phyloP scores from a whole-genome alignment of 495 filamentous ascomycete genomes.

The Talaromyces thailandensis region DNA sequence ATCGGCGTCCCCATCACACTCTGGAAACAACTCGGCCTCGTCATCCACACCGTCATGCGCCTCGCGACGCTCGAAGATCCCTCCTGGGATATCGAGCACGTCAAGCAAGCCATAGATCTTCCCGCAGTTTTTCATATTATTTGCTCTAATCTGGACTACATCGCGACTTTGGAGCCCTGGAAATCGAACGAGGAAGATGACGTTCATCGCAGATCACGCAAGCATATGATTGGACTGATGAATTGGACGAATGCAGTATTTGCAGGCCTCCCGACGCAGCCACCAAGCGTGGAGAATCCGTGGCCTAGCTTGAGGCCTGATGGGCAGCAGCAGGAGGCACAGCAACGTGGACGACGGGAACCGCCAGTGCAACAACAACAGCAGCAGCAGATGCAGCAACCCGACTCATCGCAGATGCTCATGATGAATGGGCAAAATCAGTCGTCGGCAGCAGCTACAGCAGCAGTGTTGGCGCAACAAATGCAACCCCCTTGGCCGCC shows the following conservation, averaged over 20 bases:
- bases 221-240: not conserved
- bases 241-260: constrained; percentile 1
- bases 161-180: not conserved
- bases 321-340: not conserved
- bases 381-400: not conserved
- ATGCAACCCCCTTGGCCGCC: not conserved
- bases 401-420: not conserved
- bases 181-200: not conserved
- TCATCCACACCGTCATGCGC: constrained; percentile 15
- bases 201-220: not conserved
- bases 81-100: constrained; percentile 21
- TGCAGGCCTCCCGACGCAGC: not conserved
- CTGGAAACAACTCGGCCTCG: constrained; percentile 14
- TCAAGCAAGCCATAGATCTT: constrained; percentile 20
- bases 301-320: not conserved
- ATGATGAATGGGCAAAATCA: not conserved
- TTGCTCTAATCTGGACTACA: constrained; percentile 9
- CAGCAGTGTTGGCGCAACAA: not conserved
- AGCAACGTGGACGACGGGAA: not conserved
- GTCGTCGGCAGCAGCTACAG: not conserved
- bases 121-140: constrained; percentile 19
- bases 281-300: not conserved
- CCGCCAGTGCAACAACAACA: not conserved
- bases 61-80: constrained; percentile 24
- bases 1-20: constrained; percentile 11